These are phyloP conservation scores for Pichia phayaonensis DNA, from an alignment of 805 yeast genomes.

Conservation along the genomic window DNA sequence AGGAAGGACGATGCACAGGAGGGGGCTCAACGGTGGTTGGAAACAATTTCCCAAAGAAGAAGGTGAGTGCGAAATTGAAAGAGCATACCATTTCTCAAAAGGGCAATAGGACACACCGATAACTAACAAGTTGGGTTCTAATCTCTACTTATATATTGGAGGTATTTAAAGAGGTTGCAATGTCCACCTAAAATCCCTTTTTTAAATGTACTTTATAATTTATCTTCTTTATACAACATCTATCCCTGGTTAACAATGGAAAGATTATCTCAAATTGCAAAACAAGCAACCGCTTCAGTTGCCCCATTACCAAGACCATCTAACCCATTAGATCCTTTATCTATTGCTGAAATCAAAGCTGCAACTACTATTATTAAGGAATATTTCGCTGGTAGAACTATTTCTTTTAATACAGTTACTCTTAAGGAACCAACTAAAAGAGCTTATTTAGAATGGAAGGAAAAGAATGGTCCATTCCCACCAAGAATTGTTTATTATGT, in stretches of 20 bases:
- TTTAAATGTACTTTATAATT: no score
- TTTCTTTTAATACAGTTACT: slow-evolving; percentile 62
- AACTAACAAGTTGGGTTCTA: background rate
- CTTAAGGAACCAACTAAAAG: slow-evolving; percentile 64
- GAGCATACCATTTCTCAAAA: slow-evolving; percentile 1
- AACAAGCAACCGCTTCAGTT: slow-evolving; percentile 50
- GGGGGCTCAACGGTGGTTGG: background rate
- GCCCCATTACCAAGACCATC: slow-evolving; percentile 48
- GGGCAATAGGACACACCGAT: slow-evolving; percentile 6
- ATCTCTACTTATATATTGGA: background rate
- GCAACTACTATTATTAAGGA: slow-evolving; percentile 46
- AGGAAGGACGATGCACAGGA: background rate
- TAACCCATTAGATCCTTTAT: slow-evolving; percentile 68
- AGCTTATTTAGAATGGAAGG: slow-evolving; percentile 59
- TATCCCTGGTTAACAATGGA: slow-evolving; percentile 35
- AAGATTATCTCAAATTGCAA: slow-evolving; percentile 56
- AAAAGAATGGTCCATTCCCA: slow-evolving; percentile 50
- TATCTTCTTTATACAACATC: background rate
- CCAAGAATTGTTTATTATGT: slow-evolving; percentile 65
- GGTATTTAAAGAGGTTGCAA: background rate
- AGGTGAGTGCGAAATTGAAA: background rate
- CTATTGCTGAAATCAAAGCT: slow-evolving; percentile 53
- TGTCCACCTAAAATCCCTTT: background rate
- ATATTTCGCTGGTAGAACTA: slow-evolving; percentile 35
- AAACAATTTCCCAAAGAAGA: background rate